Conservation (phyloP, 192 early-diverging fungal genomes). For the Podila epigama region DNA sequence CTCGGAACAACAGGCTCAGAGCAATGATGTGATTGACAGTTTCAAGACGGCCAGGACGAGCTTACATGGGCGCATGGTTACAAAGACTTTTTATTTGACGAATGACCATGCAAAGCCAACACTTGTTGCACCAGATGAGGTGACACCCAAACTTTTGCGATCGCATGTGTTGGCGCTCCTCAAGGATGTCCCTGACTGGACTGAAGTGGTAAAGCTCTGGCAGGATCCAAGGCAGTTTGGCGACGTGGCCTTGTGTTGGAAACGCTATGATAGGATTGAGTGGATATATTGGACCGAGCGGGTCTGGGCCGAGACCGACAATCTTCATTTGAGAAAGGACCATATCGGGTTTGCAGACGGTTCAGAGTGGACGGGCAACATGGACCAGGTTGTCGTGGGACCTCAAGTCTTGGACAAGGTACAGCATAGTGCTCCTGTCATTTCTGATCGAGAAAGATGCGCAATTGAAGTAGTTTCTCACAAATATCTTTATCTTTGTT, state of each 20-base stretch:
- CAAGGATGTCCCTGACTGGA: slow-evolving; percentile 41
- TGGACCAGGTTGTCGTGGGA: slow-evolving; percentile 39
- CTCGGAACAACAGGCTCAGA: not conserved
- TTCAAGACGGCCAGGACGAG: slow-evolving; percentile 9
- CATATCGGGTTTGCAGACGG: slow-evolving; percentile 45
- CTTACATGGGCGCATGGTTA: slow-evolving; percentile 17
- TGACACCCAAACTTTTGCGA: slow-evolving; percentile 32
- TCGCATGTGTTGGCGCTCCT: slow-evolving; percentile 38
- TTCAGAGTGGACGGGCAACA: slow-evolving; percentile 28
- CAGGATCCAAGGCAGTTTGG: slow-evolving; percentile 22
- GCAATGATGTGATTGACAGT: slow-evolving; percentile 6
- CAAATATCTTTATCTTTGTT: not conserved
- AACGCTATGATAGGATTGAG: slow-evolving; percentile 52
- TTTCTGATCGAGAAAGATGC: too few relatives aligned
- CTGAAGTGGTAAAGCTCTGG: slow-evolving; percentile 44
- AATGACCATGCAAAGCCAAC: slow-evolving; percentile 23
- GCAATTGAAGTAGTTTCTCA: not conserved
- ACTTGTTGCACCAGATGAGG: slow-evolving; percentile 34
- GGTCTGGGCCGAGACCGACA: slow-evolving; percentile 20
- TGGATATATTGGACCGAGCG: slow-evolving; percentile 48
- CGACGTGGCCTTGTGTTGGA: slow-evolving; percentile 52
- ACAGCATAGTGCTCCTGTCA: too few relatives aligned
- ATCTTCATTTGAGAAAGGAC: slow-evolving; percentile 25
- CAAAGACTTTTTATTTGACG: slow-evolving; percentile 32
- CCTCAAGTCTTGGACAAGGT: slow-evolving; percentile 53